phyloP scores from a whole-genome alignment of 345 rosid genomes.

The Dovyalis caffra region DNA sequence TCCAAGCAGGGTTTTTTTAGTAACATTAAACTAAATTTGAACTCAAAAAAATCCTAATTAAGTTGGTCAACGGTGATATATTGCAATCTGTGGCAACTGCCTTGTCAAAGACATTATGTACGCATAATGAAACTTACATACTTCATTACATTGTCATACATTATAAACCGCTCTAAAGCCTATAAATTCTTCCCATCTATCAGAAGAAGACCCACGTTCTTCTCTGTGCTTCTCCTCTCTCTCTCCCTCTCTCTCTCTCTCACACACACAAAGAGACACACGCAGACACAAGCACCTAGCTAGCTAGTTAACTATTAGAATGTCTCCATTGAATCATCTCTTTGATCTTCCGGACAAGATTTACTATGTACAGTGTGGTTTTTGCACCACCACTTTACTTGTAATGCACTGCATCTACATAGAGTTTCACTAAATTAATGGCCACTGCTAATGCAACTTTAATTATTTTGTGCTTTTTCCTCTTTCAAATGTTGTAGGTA shows the following conservation, averaged over 20 bases:
- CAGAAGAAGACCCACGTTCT: conserved; percentile 19
- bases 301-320: not conserved
- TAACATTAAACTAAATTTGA: not conserved
- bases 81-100: not conserved
- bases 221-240: conserved; percentile 1
- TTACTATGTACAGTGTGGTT: conserved; percentile 96
- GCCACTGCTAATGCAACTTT: not conserved
- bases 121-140: not conserved
- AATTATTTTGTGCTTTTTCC: not conserved
- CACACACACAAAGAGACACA: not conserved
- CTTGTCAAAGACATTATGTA: not conserved
- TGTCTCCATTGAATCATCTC: conserved; percentile 62
- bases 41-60: not conserved
- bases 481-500: conserved; percentile 44
- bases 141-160: not conserved
- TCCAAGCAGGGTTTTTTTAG: not conserved
- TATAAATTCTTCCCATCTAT: conserved; percentile 17
- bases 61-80: not conserved
- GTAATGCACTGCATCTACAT: conserved; percentile 28
- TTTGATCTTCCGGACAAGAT: conserved; percentile 88
- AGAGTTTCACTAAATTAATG: not conserved
- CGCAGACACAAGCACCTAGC: not conserved
- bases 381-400: conserved; percentile 86
- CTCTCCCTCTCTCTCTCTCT: conserved; percentile 7
- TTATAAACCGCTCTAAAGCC: conserved; percentile 1